Evolutionary conservation across 2,329 filamentous ascomycete species (phyloP), one percentile per base, ranked within the genome.

Genomic region (Phialocephala subalpina): DNA sequence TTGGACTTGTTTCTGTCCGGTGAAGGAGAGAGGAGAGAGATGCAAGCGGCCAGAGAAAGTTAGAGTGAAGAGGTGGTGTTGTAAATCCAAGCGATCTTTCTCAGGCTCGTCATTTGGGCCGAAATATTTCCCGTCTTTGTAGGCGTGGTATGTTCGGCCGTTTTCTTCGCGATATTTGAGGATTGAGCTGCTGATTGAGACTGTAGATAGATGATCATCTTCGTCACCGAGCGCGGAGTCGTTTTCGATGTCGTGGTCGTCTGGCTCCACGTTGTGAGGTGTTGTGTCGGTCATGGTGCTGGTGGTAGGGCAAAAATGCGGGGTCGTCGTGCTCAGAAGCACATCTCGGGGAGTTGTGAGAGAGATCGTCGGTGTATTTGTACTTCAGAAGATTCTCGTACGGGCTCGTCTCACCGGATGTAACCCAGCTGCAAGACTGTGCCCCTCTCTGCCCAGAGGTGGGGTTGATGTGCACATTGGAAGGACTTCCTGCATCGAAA

Each of bases 41-140:
- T 52, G 12, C 5, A 61, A 33, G 3, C 33, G 33, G 2, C 47
- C 47, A 27, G 20, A 22, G 36, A 61, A 61, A 12, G 45, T 61
- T 14, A 61, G 45, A 2, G 45, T 27, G 35, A 61, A 61, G 29
- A 61, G 59, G 27, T 61, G 59, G 47, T 61, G 59, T 55, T 61
- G 59, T 8, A 61, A 45, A 61, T 61, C 59, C 20, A 66, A 33
- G 49, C 84, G 79, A 68, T 87, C 84, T 71, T 86, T 52, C 29
- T 65, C 63, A 9, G 45, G 36, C 18, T 63, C 80, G 69, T 83
- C 82, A 68, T 83, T 87, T 38, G 86, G 85, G 47, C 86, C 85
- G 62, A 82, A 82, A 72, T 87, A 87, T 58, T 58, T 58, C 9
- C 61, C 61, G 8, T 52, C 62, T 36, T 66, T 65, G 49, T 67